Evolutionary conservation across 345 rosid genomes (phyloP), one percentile per base, ranked within the genome.

Genomic region (Geranium rotundifolium): DNA sequence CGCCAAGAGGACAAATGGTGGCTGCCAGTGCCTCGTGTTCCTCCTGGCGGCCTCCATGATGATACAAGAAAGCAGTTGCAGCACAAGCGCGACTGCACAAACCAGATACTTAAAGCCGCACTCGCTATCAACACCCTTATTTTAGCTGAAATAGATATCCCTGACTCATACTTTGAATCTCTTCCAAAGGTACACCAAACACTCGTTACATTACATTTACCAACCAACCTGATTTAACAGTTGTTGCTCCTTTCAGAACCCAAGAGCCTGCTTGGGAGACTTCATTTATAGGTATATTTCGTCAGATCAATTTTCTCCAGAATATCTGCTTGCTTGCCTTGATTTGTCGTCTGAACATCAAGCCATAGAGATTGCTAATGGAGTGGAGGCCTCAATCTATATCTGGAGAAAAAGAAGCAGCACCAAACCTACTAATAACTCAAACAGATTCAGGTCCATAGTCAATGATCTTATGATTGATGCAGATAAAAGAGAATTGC

Each of bases 1-100:
- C 96, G 99, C 49, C 99, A 88, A 67, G 99, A 90, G 72, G 97
- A 90, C 61, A 93, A 93, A 75, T 93, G 99, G 99, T 93, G 99
- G 99, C 84, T 93, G 17, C 97, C 99, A 0, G 89, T 90, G 69
- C 99, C 99, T 67, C 83, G 88, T 13, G 89, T 95, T 57, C 89
- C 91, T 63, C 77, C 84, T 4, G 81, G 82, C 65, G 99, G 99
- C 63, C 95, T 95, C 54, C 69, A 66, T 56, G 97, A 95, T 54
- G 58, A 74, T 68, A 80, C 88, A 30, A 81, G 95, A 74, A 95
- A 88, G 79, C 80, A 86, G 67, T 67, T 95, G 77, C 96, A 86
- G 72, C 96, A 95, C 77, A 90, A 73, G 71, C 87, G 96, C 5
- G 99, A 95, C 71, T 85, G 91, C 76, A 80, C 97, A 18, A 95